Evolutionary conservation across 352 stramenopile genomes (phyloP).

Genomic region (Globisporangium echinulatum): DNA sequence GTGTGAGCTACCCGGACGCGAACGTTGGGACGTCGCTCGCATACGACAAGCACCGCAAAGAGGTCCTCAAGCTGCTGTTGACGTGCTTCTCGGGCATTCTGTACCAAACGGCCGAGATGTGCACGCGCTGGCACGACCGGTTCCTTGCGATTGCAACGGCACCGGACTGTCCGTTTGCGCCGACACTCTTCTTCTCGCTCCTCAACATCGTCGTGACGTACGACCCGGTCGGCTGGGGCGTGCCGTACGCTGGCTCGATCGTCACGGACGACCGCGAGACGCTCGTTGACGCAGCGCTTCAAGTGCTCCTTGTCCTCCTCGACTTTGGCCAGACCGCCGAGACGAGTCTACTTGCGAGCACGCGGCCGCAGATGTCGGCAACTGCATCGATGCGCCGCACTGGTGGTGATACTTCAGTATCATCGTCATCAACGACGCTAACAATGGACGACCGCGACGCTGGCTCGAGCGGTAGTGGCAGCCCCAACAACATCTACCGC

Average conservation of each 20-base stretch:
- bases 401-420: slow-evolving; percentile 4
- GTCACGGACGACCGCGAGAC: slow-evolving; percentile 84
- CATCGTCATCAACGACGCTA: neutral
- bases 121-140: slow-evolving; percentile 86
- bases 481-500: slow-evolving; percentile 53
- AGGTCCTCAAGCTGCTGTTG: slow-evolving; percentile 93
- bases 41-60: slow-evolving; percentile 93
- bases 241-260: slow-evolving; percentile 89
- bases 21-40: slow-evolving; percentile 57
- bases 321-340: slow-evolving; percentile 86
- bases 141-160: slow-evolving; percentile 90
- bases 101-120: slow-evolving; percentile 90
- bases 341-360: slow-evolving; percentile 32
- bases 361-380: slow-evolving; percentile 38
- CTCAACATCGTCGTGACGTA: slow-evolving; percentile 94
- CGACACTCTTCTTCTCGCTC: slow-evolving; percentile 95
- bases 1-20: slow-evolving; percentile 75
- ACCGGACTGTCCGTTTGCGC: slow-evolving; percentile 88
- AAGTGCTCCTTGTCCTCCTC: slow-evolving; percentile 92
- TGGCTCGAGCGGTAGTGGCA: slow-evolving; percentile 8
- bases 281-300: slow-evolving; percentile 89
- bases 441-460: slow-evolving; percentile 27
- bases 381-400: slow-evolving; percentile 18
- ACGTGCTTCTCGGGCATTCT: slow-evolving; percentile 94
- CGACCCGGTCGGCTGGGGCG: slow-evolving; percentile 87